These are phyloP conservation scores for Mycena floridula DNA, from an alignment of 768 basidiomycete species.

Conservation along the genomic window DNA sequence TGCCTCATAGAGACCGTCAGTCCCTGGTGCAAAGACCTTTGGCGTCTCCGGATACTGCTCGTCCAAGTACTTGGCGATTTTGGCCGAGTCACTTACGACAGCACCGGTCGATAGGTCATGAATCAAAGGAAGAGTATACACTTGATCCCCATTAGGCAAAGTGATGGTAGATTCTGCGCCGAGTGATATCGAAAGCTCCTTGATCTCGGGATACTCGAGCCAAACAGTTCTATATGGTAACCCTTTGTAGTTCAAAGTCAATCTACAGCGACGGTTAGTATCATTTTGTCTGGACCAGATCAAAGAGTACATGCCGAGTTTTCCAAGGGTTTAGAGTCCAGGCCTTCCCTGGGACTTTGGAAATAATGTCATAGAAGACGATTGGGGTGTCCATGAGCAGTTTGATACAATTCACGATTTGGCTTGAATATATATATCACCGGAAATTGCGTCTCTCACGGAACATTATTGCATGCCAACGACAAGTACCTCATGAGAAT, in stretches of 20 bases:
- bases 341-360: too few relatives aligned
- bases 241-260: constrained; percentile 25
- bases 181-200: constrained; percentile 19
- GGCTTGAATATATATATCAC: too few relatives aligned
- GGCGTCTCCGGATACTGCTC: constrained; percentile 35
- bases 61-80: constrained; percentile 45
- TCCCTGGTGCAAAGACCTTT: constrained; percentile 23
- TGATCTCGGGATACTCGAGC: constrained; percentile 48
- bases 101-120: constrained; percentile 34
- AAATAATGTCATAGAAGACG: too few relatives aligned
- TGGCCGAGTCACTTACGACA: constrained; percentile 31
- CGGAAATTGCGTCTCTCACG: too few relatives aligned
- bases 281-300: too few relatives aligned
- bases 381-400: too few relatives aligned
- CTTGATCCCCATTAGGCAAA: constrained; percentile 20
- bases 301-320: too few relatives aligned
- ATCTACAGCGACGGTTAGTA: too few relatives aligned
- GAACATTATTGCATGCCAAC: too few relatives aligned
- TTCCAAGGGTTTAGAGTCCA: too few relatives aligned
- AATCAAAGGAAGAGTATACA: constrained; percentile 42
- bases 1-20: constrained; percentile 17
- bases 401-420: too few relatives aligned
- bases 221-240: constrained; percentile 38
- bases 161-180: constrained; percentile 24
- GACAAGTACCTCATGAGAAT: too few relatives aligned